A percentile compares a stretch with the other conserved stretches of the same genome.
Conservation (phyloP, 805 yeast genomes). For the Saccharomycopsis javanensis region DNA sequence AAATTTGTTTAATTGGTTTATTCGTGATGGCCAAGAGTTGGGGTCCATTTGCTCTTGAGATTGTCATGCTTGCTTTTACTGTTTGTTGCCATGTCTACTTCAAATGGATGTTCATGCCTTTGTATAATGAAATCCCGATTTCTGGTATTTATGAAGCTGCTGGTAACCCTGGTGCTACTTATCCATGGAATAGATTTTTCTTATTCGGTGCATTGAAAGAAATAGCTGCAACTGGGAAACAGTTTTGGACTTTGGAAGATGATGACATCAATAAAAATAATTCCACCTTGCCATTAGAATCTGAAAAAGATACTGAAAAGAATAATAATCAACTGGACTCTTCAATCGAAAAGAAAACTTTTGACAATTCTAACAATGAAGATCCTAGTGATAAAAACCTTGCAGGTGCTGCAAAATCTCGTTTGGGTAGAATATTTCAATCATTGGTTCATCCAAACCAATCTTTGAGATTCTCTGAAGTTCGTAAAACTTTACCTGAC, state of each 20-base stretch:
- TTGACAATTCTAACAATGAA: not conserved
- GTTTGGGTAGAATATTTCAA: conserved; percentile 5
- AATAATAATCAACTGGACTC: conserved; percentile 2
- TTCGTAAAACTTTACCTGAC: conserved; percentile 34
- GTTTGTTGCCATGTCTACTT: conserved; percentile 49
- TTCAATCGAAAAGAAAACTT: conserved; percentile 3
- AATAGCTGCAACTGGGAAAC: conserved; percentile 41
- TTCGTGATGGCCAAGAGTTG: conserved; percentile 71
- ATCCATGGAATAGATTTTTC: conserved; percentile 44
- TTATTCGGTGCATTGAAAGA: conserved; percentile 46
- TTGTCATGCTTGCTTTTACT: conserved; percentile 46
- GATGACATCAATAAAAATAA: not conserved
- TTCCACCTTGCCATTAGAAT: not conserved
- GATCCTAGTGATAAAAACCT: not conserved
- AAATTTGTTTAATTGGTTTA: conserved; percentile 57
- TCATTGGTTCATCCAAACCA: conserved; percentile 37
- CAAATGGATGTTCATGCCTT: conserved; percentile 49
- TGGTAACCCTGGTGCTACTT: conserved; percentile 33
- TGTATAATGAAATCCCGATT: conserved; percentile 61
- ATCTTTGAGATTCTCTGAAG: conserved; percentile 32
- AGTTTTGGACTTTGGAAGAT: conserved; percentile 19
- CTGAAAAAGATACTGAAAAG: not conserved
- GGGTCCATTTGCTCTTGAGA: conserved; percentile 69
- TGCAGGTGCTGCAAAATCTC: not conserved
- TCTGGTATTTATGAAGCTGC: conserved; percentile 37